These are phyloP conservation scores for Phytophthora colocasiae DNA, from an alignment of 352 stramenopile genomes.

Conservation along the genomic window DNA sequence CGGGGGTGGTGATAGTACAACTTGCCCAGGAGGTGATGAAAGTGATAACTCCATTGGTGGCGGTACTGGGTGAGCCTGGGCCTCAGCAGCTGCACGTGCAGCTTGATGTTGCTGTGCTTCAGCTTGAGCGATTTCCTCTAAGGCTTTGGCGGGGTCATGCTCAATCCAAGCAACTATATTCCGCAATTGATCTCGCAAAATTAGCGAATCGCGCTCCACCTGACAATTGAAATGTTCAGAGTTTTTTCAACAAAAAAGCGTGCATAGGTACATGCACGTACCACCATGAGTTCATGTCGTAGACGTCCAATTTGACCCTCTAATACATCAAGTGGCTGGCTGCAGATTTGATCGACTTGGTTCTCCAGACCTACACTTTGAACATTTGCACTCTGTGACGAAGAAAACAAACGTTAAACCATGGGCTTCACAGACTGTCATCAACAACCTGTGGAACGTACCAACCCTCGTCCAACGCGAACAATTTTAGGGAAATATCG, in stretches of 20 bases:
- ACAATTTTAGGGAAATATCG: slow-evolving; percentile 97
- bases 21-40: slow-evolving; percentile 4
- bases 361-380: slow-evolving; percentile 84
- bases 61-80: slow-evolving; percentile 22
- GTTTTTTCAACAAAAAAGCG: background rate
- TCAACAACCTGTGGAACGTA: slow-evolving; percentile 37
- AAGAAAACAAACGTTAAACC: slow-evolving; percentile 11
- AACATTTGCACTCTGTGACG: slow-evolving; percentile 70
- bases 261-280: slow-evolving; percentile 35
- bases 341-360: slow-evolving; percentile 86
- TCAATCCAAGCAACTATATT: slow-evolving; percentile 81
- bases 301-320: slow-evolving; percentile 68
- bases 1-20: slow-evolving; percentile 5
- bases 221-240: slow-evolving; percentile 24
- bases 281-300: slow-evolving; percentile 56
- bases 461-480: slow-evolving; percentile 88
- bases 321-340: slow-evolving; percentile 74
- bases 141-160: slow-evolving; percentile 51
- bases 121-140: slow-evolving; percentile 50
- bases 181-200: slow-evolving; percentile 71
- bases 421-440: background rate
- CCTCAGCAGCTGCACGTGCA: slow-evolving; percentile 16
- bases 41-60: slow-evolving; percentile 29
- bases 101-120: slow-evolving; percentile 37
- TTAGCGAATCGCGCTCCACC: slow-evolving; percentile 79